These are phyloP conservation scores for Didymella lethalis DNA, from an alignment of 2,329 filamentous ascomycete species.

Conservation along the genomic window DNA sequence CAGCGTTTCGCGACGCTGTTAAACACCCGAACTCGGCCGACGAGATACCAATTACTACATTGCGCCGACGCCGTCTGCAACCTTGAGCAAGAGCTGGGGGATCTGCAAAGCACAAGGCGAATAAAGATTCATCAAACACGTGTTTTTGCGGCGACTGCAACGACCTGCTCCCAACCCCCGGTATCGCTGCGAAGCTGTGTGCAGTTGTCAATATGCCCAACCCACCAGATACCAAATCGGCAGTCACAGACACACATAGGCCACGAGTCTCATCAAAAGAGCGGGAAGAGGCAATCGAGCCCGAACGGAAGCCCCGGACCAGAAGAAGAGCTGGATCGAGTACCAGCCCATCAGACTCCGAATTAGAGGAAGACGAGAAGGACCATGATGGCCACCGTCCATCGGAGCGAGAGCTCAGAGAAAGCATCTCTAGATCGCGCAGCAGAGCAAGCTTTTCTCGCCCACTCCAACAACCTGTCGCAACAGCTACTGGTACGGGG, in stretches of 20 bases:
- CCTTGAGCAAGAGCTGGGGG: not conserved
- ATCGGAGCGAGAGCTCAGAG: conserved; percentile 27
- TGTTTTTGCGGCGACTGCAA: not conserved
- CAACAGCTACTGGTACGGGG: conserved; percentile 29
- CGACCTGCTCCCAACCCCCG: not conserved
- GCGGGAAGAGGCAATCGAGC: conserved; percentile 17
- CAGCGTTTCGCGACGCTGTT: not conserved
- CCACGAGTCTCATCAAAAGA: not conserved
- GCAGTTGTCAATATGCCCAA: not conserved
- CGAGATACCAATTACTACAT: not conserved
- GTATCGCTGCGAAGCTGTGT: not conserved
- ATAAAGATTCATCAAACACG: not conserved
- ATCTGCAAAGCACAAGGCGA: not conserved
- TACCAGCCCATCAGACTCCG: conserved; percentile 20
- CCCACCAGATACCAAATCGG: not conserved
- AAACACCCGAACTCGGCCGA: not conserved
- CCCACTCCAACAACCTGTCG: conserved; percentile 20
- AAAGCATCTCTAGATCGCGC: conserved; percentile 34
- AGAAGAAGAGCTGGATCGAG: conserved; percentile 21
- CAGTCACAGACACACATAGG: not conserved
- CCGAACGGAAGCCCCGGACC: conserved; percentile 20
- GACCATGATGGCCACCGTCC: conserved; percentile 41
- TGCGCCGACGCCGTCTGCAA: not conserved
- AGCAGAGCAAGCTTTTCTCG: conserved; percentile 26
- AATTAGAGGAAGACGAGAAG: conserved; percentile 20